Conservation (phyloP, 176 grass and related monocot genomes). For the Microstegium vimineum region DNA sequence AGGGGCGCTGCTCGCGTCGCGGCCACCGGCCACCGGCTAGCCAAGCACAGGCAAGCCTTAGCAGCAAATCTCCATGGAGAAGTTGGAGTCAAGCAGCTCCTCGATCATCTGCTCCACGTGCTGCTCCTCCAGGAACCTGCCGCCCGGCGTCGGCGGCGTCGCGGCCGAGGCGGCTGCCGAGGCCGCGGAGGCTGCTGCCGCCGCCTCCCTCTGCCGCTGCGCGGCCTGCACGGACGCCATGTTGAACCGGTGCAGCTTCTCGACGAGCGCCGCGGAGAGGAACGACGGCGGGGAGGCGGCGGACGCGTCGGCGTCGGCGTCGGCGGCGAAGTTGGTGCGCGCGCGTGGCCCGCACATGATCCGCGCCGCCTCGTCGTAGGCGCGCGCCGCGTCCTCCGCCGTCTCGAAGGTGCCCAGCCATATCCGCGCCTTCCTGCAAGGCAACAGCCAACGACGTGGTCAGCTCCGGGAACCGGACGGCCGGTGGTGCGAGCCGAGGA, state of each 20-base stretch:
- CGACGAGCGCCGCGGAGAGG: slow-evolving; percentile 67
- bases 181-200: neutral
- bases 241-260: slow-evolving; percentile 85
- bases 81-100: slow-evolving; percentile 80
- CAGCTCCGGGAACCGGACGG: neutral
- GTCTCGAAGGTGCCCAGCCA: slow-evolving; percentile 99
- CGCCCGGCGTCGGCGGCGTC: slow-evolving; percentile 7
- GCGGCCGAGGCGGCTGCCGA: fast-evolving
- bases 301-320: neutral
- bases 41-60: neutral
- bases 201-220: slow-evolving; percentile 41
- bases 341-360: slow-evolving; percentile 86
- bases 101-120: slow-evolving; percentile 97
- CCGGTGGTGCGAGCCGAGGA: neutral
- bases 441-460: neutral
- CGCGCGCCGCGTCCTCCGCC: slow-evolving; percentile 88
- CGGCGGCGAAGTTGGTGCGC: slow-evolving; percentile 71
- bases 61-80: slow-evolving; percentile 85
- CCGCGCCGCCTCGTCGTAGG: slow-evolving; percentile 87
- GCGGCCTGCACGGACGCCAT: slow-evolving; percentile 59
- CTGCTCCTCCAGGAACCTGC: slow-evolving; percentile 63
- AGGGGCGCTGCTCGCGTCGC: neutral
- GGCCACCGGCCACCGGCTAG: no score
- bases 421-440: slow-evolving; percentile 80
- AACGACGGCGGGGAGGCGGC: slow-evolving; percentile 14